A percentile compares a stretch with the other conserved stretches of the same genome.
phyloP scores from a whole-genome alignment of 2,329 filamentous ascomycete genomes.

The Coniella lustricola region DNA sequence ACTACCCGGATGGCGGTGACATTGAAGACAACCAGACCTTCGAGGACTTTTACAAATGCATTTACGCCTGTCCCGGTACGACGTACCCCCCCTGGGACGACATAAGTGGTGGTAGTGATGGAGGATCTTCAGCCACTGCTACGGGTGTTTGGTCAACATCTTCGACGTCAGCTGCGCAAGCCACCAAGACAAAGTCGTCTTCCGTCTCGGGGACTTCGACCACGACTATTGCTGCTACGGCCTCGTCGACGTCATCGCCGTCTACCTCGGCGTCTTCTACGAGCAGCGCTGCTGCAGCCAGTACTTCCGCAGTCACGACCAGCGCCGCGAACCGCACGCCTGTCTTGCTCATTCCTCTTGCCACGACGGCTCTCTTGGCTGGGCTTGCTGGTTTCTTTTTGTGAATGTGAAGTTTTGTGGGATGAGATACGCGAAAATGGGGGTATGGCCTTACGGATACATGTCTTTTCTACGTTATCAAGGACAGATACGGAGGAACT shows the following conservation, averaged over 20 bases:
- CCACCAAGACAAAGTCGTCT: background rate
- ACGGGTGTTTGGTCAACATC: background rate
- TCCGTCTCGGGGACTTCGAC: background rate
- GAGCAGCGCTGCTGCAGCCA: background rate
- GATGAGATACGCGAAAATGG: background rate
- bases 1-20: conserved; percentile 1
- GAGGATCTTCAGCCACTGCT: background rate
- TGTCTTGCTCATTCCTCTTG: background rate
- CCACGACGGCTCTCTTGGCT: background rate
- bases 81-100: background rate
- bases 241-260: background rate
- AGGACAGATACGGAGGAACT: too few species aligned
- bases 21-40: background rate
- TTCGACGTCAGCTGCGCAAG: background rate
- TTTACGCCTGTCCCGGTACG: background rate
- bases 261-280: background rate
- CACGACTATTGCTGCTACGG: too few species aligned
- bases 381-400: background rate
- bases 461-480: too few species aligned
- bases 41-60: background rate
- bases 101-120: conserved; percentile 3
- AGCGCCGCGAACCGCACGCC: background rate
- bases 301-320: background rate
- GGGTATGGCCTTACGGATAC: too few species aligned
- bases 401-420: background rate